Conservation (phyloP, 192 early-diverging fungal species). For the Cladochytrium replicatum region DNA sequence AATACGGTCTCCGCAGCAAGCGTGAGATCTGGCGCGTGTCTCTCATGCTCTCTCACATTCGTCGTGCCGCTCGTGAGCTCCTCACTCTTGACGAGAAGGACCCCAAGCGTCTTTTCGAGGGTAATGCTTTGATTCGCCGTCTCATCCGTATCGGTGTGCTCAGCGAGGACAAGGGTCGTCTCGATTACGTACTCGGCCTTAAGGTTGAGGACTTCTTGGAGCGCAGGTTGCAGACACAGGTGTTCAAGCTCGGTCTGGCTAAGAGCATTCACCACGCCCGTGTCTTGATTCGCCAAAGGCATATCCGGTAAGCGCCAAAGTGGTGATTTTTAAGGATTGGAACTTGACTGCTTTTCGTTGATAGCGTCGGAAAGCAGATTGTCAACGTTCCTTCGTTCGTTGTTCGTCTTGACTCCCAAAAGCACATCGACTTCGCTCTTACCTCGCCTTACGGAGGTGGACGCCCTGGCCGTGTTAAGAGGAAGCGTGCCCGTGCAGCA, state of each 20-base stretch:
- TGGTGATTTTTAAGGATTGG: slow-evolving; percentile 6
- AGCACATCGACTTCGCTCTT: slow-evolving; percentile 72
- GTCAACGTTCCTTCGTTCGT: slow-evolving; percentile 94
- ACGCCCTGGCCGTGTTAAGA: slow-evolving; percentile 92
- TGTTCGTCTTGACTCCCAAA: slow-evolving; percentile 78
- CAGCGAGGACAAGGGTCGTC: slow-evolving; percentile 93
- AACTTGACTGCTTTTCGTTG: slow-evolving; percentile 8
- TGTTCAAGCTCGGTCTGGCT: slow-evolving; percentile 95
- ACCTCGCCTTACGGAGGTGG: slow-evolving; percentile 95
- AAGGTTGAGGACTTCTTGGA: slow-evolving; percentile 99
- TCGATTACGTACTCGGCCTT: slow-evolving; percentile 97
- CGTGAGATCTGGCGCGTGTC: slow-evolving; percentile 98
- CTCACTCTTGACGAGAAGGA: slow-evolving; percentile 93
- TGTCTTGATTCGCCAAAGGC: slow-evolving; percentile 95
- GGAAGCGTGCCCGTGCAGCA: slow-evolving; percentile 78
- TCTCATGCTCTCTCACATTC: slow-evolving; percentile 95
- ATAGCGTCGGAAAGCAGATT: slow-evolving; percentile 88
- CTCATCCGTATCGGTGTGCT: slow-evolving; percentile 97
- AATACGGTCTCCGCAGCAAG: slow-evolving; percentile 98
- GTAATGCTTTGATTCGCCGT: slow-evolving; percentile 97
- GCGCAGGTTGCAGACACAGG: slow-evolving; percentile 97
- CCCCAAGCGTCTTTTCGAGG: slow-evolving; percentile 96
- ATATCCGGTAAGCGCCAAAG: slow-evolving; percentile 71
- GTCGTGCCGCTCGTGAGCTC: slow-evolving; percentile 99
- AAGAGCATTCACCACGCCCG: slow-evolving; percentile 99